Evolutionary conservation across 179 eudicot genomes (phyloP), one percentile per base, ranked within the genome.

Genomic region (Beta corolliflora): DNA sequence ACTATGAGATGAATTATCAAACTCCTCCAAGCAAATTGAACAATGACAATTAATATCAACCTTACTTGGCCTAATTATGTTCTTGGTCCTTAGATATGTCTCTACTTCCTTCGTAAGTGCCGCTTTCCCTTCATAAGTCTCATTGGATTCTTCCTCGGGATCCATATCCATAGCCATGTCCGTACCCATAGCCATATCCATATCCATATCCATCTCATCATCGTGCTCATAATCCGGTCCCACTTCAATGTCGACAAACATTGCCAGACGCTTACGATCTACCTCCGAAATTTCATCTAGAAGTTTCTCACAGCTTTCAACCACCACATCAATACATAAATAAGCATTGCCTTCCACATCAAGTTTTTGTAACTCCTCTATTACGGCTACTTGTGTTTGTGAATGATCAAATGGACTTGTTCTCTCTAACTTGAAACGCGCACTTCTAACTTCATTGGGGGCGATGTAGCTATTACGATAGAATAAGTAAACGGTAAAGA

Each of bases 11-110:
- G 45, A 73, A 4, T 13, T 7, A 1, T 29, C 63, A 73, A 73
- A 73, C n/a, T 73, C 63, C n/a, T 53, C 63, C 21, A 73, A 54
- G 15, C 77, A 73, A 54, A 73, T 73, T 14, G 61, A 29, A 29
- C 77, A 73, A n/a, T n/a, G n/a, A 4, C 44, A 13, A 12, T 19
- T n/a, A 2, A 4, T 13, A 14, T 41, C 4, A 12, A 36, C 8
- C 18, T 4, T 8, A 11, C 4, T 14, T 5, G 8, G 14, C 50
- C 31, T 29, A 68, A 14, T 11, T 12, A 14, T 15, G n/a, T 6
- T 31, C 16, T 3, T 19, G n/a, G 29, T 14, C 19, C 5, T 14
- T 16, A 9, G 16, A 68, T 9, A 25, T 25, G 1, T 31, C 31
- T 23, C 41, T 25, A n/a, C 36, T 46, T 64, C 13, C 36, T 1